A percentile compares a stretch with the other conserved stretches of the same genome.
These are phyloP conservation scores for Rhodosporidiobolus sp. DNA, from an alignment of 768 basidiomycete genomes.

Conservation along the genomic window DNA sequence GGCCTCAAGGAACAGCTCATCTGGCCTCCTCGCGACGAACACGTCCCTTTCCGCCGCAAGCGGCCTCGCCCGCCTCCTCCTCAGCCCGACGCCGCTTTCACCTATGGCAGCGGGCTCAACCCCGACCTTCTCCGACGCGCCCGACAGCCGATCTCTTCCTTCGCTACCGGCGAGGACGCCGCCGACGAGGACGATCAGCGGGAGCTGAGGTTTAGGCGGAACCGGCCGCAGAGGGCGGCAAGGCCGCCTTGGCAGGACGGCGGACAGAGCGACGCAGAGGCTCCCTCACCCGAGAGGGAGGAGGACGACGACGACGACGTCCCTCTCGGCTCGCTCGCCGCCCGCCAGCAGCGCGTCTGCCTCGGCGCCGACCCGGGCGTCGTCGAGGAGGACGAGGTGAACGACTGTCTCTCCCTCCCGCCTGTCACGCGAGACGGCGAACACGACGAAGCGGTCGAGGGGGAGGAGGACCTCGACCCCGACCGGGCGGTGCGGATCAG, in stretches of 20 bases:
- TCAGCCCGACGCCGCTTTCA: slow-evolving; percentile 42
- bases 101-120: slow-evolving; percentile 49
- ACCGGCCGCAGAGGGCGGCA: not conserved
- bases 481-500: slow-evolving; percentile 23
- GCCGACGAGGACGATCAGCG: not conserved
- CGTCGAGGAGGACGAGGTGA: not conserved
- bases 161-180: not conserved
- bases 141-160: not conserved
- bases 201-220: not conserved
- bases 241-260: not conserved
- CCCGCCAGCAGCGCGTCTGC: not conserved
- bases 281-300: not conserved
- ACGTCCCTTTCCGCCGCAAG: not conserved
- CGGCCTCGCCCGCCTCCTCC: not conserved
- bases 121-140: slow-evolving; percentile 40
- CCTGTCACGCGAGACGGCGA: too few species aligned
- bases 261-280: not conserved
- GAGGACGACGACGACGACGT: slow-evolving; percentile 27
- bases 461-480: slow-evolving; percentile 19
- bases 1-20: slow-evolving; percentile 26
- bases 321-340: slow-evolving; percentile 20
- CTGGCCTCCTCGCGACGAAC: slow-evolving; percentile 44
- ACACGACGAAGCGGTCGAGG: too few species aligned
- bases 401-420: not conserved
- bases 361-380: not conserved